A percentile compares a stretch with the other conserved stretches of the same genome.
phyloP scores from a whole-genome alignment of 441 rosid genomes.

The Bocquillonia castaneifolia region DNA sequence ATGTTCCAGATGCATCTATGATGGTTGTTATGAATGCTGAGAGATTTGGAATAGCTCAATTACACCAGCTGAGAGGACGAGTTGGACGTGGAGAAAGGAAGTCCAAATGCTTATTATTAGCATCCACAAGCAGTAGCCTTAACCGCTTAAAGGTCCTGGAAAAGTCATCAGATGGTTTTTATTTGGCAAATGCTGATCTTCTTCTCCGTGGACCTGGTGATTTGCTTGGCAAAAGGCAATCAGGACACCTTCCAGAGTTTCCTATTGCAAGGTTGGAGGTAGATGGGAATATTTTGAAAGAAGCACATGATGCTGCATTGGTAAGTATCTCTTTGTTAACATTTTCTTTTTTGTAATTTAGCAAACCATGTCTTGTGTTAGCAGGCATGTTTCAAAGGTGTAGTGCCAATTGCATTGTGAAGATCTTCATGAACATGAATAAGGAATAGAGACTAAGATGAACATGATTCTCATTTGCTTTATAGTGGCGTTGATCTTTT shows the following conservation, averaged over 20 bases:
- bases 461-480: too few relatives aligned
- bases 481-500: too few relatives aligned
- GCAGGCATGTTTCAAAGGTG: neutral
- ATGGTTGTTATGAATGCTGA: conserved; percentile 98
- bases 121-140: conserved; percentile 49
- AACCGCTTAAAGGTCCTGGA: conserved; percentile 68
- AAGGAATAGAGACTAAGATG: neutral
- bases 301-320: conserved; percentile 80
- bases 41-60: conserved; percentile 88
- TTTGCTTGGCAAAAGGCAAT: conserved; percentile 89
- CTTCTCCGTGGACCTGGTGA: conserved; percentile 89
- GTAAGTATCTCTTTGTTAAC: conserved; percentile 30
- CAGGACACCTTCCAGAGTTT: conserved; percentile 90
- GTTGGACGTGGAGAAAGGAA: conserved; percentile 74
- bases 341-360: neutral
- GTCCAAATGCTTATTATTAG: conserved; percentile 65
- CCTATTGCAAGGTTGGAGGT: conserved; percentile 78
- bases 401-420: neutral
- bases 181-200: conserved; percentile 83
- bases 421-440: neutral
- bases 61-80: conserved; percentile 90
- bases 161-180: conserved; percentile 78
- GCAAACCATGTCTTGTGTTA: neutral
- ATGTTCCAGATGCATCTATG: conserved; percentile 92
- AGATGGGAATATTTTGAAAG: conserved; percentile 82